Percentiles rank a stretch among this genome's conserved stretches.
phyloP scores from a whole-genome alignment of 225 moss, liverwort and hornwort genomes.

The Bryoerythrophyllum caledonicum region DNA sequence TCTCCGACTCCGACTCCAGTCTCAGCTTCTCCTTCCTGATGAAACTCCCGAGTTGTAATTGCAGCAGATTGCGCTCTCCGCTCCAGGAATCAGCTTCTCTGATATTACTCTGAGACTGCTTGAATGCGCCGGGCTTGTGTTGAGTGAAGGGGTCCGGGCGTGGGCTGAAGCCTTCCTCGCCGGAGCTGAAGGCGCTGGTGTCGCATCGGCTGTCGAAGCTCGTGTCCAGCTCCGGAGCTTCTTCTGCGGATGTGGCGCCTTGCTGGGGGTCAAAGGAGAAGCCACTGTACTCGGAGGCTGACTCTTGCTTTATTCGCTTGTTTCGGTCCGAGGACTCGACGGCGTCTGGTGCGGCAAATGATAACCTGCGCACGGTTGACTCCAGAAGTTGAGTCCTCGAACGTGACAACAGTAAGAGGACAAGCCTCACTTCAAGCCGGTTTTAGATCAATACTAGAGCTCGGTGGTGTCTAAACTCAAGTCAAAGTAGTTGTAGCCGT shows the following conservation, averaged over 20 bases:
- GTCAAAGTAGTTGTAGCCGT: too few species aligned
- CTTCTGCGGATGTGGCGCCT: conserved; percentile 4
- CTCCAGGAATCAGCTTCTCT: conserved; percentile 17
- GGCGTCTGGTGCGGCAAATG: background rate
- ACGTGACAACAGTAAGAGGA: background rate
- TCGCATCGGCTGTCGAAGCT: conserved; percentile 26
- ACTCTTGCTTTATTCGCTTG: conserved; percentile 21
- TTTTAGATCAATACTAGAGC: too few species aligned
- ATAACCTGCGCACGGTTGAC: conserved; percentile 21
- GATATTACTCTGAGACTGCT: background rate
- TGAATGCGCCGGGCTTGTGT: background rate
- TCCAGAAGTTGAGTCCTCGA: background rate
- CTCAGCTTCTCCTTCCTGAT: conserved; percentile 28
- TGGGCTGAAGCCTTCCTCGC: conserved; percentile 19
- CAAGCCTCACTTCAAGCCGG: too few species aligned
- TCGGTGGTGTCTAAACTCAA: too few species aligned
- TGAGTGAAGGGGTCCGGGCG: background rate
- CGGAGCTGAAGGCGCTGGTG: conserved; percentile 31
- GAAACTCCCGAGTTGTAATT: conserved; percentile 26
- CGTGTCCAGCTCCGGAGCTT: conserved; percentile 10
- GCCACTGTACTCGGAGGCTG: background rate
- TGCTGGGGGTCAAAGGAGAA: conserved; percentile 11
- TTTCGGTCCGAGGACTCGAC: background rate
- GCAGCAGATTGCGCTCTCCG: conserved; percentile 15
- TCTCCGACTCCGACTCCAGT: conserved; percentile 26